These are phyloP conservation scores for Vishniacozyma victoriae DNA, from an alignment of 768 basidiomycete genomes.

Conservation along the genomic window DNA sequence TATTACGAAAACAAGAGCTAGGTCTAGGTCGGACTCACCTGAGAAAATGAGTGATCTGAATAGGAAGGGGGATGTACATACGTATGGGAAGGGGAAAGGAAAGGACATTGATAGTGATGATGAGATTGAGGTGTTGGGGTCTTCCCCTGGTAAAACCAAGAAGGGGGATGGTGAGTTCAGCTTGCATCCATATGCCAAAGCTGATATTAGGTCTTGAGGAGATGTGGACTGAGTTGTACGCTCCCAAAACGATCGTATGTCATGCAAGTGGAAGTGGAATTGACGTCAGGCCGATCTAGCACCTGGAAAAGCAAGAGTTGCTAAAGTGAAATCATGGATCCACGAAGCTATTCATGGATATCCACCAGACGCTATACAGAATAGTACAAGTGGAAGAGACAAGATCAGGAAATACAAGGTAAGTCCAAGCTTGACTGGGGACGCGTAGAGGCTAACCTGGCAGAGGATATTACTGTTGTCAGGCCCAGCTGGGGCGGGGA, in stretches of 20 bases:
- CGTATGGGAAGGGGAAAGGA: slow-evolving; percentile 14
- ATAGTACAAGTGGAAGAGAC: slow-evolving; percentile 15
- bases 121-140: not conserved
- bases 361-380: slow-evolving; percentile 7
- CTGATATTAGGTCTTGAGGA: slow-evolving; percentile 1
- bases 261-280: not conserved
- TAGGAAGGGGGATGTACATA: not conserved
- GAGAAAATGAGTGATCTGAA: not conserved
- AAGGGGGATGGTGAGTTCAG: not conserved
- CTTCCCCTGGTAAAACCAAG: not conserved
- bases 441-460: not conserved
- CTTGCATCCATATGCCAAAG: no score
- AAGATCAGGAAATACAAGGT: slow-evolving; percentile 43
- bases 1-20: slow-evolving; percentile 8
- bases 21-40: no score
- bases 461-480: slow-evolving; percentile 79
- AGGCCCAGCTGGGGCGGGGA: slow-evolving; percentile 83
- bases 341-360: slow-evolving; percentile 38
- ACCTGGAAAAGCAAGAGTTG: slow-evolving; percentile 38
- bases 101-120: slow-evolving; percentile 19
- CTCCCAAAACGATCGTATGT: slow-evolving; percentile 25
- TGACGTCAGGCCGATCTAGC: slow-evolving; percentile 35
- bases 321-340: slow-evolving; percentile 39
- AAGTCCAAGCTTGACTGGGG: slow-evolving; percentile 1
- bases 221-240: slow-evolving; percentile 41